Evolutionary conservation across 805 yeast species (phyloP), one percentile per base, ranked within the genome.

Genomic region (Schwanniomyces sp.): DNA sequence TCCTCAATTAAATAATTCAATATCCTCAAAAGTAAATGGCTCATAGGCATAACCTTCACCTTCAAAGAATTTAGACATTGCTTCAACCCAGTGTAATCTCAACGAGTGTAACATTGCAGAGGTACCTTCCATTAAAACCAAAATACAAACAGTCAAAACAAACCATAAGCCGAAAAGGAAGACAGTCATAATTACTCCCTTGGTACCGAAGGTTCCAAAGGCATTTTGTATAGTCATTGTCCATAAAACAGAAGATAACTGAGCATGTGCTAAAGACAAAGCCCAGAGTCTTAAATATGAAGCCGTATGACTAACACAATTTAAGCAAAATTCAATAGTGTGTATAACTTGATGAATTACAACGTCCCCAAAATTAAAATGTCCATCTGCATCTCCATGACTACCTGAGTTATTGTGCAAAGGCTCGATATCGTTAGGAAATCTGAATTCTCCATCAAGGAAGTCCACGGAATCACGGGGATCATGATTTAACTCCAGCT

Each of bases 81-180:
- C 81, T 61, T 86, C 91, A 45, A 86, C 91, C 91, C 91, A 86
- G 61, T 86, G 91, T 56, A 86, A 72, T 69, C 91, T 79, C 58
- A 86, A 75, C 12, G 88, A 80, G 63, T 86, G 91, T 58, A 86
- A 72, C 91, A 86, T 86, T 17, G 91, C 91, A n/a, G 89, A 84
- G 0, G 91, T 86, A 47, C 91, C 91, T 67, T 86, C 91, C 91
- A 86, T 86, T 42, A 84, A 72, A 41, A 86, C 91, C 61, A 86
- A 70, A 37, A 86, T 82, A 55, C 82, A 76, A 34, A 83, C 85
- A 0, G 91, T 85, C 55, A 86, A 71, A 6, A 79, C 76, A 63
- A 86, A 85, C 91, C 91, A 86, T 81, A 85, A 78, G 27, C 82
- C 87, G 68, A 85, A 86, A 46, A 86, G 65, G 25, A 80, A 62